Percentiles rank a stretch among this genome's conserved stretches.
Conservation (phyloP, 2,329 filamentous ascomycete species). For the Diaporthe ilicicola region DNA sequence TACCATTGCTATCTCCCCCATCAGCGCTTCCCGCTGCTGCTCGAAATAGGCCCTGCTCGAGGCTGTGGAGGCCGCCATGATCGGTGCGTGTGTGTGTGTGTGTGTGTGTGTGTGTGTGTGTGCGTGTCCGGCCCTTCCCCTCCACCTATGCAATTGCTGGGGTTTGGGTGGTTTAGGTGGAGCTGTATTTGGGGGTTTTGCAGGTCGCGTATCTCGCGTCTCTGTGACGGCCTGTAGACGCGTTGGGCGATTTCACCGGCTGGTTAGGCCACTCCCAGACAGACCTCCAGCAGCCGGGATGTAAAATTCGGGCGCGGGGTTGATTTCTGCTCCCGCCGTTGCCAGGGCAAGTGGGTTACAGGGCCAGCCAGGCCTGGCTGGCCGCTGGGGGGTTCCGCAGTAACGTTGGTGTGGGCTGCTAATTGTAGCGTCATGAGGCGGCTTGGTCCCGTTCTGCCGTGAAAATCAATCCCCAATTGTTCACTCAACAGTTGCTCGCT, state of each 20-base stretch:
- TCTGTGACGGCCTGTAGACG: conserved; percentile 6
- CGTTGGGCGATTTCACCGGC: background rate
- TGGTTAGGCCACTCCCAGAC: background rate
- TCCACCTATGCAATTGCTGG: background rate
- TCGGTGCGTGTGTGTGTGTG: background rate
- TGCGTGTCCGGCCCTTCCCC: background rate
- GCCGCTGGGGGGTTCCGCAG: conserved; percentile 2
- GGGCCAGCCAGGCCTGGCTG: background rate
- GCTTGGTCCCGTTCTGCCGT: background rate
- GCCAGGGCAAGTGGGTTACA: conserved; percentile 3
- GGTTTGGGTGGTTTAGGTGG: background rate
- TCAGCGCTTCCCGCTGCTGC: conserved; percentile 75
- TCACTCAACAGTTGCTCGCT: background rate
- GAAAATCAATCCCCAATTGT: background rate
- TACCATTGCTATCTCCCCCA: conserved; percentile 78
- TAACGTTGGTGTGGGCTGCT: conserved; percentile 9
- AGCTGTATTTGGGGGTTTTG: background rate
- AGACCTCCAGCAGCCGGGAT: background rate
- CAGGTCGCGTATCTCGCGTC: conserved; percentile 11
- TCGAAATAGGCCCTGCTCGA: conserved; percentile 69
- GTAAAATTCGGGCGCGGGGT: conserved; percentile 1
- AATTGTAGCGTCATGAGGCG: conserved; percentile 11
- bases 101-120: background rate
- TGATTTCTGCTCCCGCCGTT: background rate
- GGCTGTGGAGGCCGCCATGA: conserved; percentile 45